Evolutionary conservation across 139 green algal species (phyloP).

Genomic region (Auxenochlorella pyrenoidosa): DNA sequence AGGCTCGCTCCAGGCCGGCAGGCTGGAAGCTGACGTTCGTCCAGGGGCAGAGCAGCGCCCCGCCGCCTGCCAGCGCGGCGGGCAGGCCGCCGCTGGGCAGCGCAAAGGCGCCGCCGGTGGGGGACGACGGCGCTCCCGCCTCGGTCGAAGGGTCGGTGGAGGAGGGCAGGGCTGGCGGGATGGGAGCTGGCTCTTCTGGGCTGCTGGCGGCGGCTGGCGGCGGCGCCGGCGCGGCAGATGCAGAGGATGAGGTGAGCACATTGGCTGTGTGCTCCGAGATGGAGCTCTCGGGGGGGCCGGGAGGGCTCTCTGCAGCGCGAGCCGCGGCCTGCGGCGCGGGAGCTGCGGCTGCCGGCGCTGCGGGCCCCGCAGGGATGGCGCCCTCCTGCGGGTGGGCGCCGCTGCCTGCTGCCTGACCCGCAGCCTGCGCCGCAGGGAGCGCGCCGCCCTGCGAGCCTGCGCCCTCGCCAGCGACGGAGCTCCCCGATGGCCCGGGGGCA

Average conservation of each 20-base stretch:
- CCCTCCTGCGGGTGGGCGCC: no score
- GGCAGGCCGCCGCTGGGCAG: neutral
- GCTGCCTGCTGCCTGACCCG: no score
- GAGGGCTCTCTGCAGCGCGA: no score
- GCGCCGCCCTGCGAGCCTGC: neutral
- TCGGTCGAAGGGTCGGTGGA: no score
- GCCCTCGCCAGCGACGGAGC: neutral
- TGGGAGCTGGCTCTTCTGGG: neutral
- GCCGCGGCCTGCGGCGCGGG: no score
- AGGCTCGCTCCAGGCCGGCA: neutral
- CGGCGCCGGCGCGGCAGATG: neutral
- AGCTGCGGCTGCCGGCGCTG: no score
- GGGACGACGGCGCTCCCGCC: neutral
- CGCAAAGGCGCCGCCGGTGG: neutral
- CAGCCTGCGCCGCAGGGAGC: neutral
- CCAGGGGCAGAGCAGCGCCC: neutral
- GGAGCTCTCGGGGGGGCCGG: no score
- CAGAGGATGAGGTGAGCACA: neutral
- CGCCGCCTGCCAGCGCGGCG: neutral
- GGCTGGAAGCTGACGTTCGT: constrained; percentile 6
- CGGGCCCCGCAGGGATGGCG: no score
- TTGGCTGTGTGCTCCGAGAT: no score
- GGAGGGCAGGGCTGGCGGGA: no score
- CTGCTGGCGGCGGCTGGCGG: neutral
- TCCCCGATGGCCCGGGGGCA: no score